These are phyloP conservation scores for Quercus berberidifolia DNA, from an alignment of 306 rosid genomes.

Conservation along the genomic window DNA sequence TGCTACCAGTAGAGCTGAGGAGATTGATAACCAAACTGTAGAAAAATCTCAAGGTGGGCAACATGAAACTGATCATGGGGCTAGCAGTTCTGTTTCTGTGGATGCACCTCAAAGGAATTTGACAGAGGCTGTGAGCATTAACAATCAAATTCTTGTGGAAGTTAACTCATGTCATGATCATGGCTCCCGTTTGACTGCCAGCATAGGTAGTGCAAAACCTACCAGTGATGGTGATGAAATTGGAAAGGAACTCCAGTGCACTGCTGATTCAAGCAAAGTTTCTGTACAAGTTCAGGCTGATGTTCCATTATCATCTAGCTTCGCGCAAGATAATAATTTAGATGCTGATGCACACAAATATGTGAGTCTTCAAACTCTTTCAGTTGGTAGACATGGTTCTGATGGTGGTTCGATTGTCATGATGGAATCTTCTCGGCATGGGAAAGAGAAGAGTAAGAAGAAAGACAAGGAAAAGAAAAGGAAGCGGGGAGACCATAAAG, in stretches of 20 bases:
- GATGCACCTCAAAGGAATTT: slow-evolving; percentile 87
- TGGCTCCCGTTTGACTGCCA: slow-evolving; percentile 90
- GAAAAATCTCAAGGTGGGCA: slow-evolving; percentile 69
- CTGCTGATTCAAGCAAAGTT: slow-evolving; percentile 79
- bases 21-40: slow-evolving; percentile 61
- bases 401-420: slow-evolving; percentile 39
- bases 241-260: slow-evolving; percentile 80
- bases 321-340: slow-evolving; percentile 65
- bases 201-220: slow-evolving; percentile 86
- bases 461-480: slow-evolving; percentile 75
- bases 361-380: slow-evolving; percentile 82
- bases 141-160: slow-evolving; percentile 73
- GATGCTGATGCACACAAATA: slow-evolving; percentile 72
- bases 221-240: slow-evolving; percentile 65
- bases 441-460: slow-evolving; percentile 54
- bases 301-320: slow-evolving; percentile 69
- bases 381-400: slow-evolving; percentile 40
- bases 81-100: slow-evolving; percentile 90
- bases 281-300: slow-evolving; percentile 45
- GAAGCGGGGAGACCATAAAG: slow-evolving; percentile 63
- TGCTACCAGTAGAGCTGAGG: slow-evolving; percentile 78
- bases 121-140: slow-evolving; percentile 47
- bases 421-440: slow-evolving; percentile 35
- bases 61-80: slow-evolving; percentile 57
- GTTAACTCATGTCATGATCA: slow-evolving; percentile 71